Conservation (phyloP, 805 yeast species). For the Pichia occidentalis region DNA sequence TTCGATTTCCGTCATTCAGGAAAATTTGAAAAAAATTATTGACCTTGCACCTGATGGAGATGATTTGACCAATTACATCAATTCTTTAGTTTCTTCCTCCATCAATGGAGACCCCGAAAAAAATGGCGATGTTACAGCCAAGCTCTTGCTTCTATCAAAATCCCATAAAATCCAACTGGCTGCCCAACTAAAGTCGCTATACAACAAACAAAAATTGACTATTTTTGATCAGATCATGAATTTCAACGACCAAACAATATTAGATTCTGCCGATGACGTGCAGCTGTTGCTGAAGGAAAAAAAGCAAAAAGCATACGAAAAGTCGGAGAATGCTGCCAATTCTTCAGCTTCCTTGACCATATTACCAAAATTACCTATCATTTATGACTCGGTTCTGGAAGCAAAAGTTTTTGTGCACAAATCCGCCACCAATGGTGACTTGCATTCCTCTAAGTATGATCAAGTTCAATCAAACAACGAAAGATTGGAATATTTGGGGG, state of each 20-base stretch:
- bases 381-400: conserved; percentile 50
- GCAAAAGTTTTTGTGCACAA: conserved; percentile 77
- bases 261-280: conserved; percentile 17
- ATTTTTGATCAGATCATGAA: conserved; percentile 49
- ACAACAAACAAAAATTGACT: conserved; percentile 41
- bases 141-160: conserved; percentile 44
- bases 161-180: conserved; percentile 54
- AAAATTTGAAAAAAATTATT: conserved; percentile 43
- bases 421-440: conserved; percentile 56
- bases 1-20: conserved; percentile 46
- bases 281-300: conserved; percentile 14
- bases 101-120: conserved; percentile 3
- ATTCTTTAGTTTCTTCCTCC: background rate
- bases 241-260: conserved; percentile 29
- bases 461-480: conserved; percentile 67
- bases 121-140: conserved; percentile 30
- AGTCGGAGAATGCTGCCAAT: conserved; percentile 11
- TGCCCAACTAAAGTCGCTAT: conserved; percentile 48
- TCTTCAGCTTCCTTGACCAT: conserved; percentile 10
- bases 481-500: conserved; percentile 86
- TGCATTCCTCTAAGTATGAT: conserved; percentile 51
- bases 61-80: conserved; percentile 32
- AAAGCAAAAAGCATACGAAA: conserved; percentile 1
- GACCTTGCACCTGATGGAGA: conserved; percentile 50
- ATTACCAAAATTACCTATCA: conserved; percentile 61